Evolutionary conservation across 2,329 filamentous ascomycete genomes (phyloP).

Genomic region (Apiospora aurea): DNA sequence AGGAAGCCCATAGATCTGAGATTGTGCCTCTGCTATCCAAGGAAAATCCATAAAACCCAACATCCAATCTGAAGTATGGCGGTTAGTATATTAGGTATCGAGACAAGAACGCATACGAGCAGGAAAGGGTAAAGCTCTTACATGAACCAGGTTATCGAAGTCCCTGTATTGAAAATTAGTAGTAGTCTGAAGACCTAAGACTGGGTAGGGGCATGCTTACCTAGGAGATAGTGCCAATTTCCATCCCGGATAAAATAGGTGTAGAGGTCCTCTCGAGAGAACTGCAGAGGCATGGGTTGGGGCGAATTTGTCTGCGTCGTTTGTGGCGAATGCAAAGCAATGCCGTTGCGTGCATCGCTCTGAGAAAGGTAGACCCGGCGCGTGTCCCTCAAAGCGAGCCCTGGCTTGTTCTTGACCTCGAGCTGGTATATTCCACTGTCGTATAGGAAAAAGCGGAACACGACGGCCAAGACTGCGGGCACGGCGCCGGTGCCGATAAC

Average conservation of each 20-base stretch:
- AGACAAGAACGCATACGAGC: not conserved
- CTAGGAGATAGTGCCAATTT: conserved; percentile 54
- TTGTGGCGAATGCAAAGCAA: conserved; percentile 43
- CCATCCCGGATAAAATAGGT: conserved; percentile 58
- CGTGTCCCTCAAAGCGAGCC: conserved; percentile 64
- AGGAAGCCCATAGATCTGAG: conserved; percentile 52
- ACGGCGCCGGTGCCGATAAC: conserved; percentile 71
- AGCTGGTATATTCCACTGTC: conserved; percentile 71
- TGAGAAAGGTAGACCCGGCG: conserved; percentile 62
- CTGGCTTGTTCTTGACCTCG: conserved; percentile 68
- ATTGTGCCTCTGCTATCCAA: conserved; percentile 54
- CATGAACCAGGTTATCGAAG: conserved; percentile 30
- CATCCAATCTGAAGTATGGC: conserved; percentile 49
- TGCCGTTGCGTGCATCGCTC: conserved; percentile 41
- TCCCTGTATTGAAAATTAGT: conserved; percentile 22
- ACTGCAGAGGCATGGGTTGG: conserved; percentile 53
- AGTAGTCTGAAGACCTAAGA: too few species aligned
- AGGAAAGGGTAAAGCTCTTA: conserved; percentile 18
- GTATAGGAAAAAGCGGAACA: conserved; percentile 71
- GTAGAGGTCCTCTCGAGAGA: conserved; percentile 55
- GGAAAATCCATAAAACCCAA: conserved; percentile 64
- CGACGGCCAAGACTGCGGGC: conserved; percentile 67
- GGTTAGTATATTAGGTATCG: conserved; percentile 25
- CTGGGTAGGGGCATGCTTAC: conserved; percentile 28
- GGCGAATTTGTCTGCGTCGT: conserved; percentile 33